Base-by-base conservation (phyloP, 2,329 filamentous ascomycete genomes). In the Parastagonospora avenae region DNA sequence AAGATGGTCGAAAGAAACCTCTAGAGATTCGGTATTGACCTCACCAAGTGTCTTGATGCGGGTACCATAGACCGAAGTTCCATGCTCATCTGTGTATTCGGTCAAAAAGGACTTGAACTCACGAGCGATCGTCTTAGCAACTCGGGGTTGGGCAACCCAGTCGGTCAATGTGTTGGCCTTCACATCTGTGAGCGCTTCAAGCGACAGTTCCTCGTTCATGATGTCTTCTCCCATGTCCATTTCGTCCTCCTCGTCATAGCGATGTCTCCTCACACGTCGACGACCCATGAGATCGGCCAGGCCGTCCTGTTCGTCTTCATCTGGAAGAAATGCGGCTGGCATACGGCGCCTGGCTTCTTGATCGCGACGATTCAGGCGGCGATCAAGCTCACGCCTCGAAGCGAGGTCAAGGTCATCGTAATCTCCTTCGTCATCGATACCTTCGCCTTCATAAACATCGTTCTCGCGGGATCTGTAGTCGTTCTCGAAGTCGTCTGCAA, bases 101-200 rank as follows among this genome's bases (percentile, higher is more conserved):
- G 94, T 97, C 66, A 99, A 79, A 79, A 99, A 99, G 2, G 90
- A 89, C 74, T 96, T 96, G 84, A 99, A 99, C 75, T 99, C 94
- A 66, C 93, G 86, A 70, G 92, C 92, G 74, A 99, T 94, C 1
- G 92, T 95, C 62, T 91, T 85, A 75, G 96, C 91, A 10, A 99
- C 94, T 11, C 91, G 85, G 2, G 91, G 90, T 63, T 92, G 88
- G 11, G 91, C 87, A 36, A 99, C 89, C 95, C 95, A 99, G 60
- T 99, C 94, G 0, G 92, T 95, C 68, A 99, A 80, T 62, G 90
- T 96, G 14, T 91, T 85, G 14, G 94, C 92, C 74, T 99, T 99
- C 58, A 97, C 88, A 72, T 99, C 94, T 55, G 90, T 86, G 36
- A 99, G 81, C 10, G 91, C 91, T 75, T 97, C 93, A 0, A 97